Evolutionary conservation across 176 grass and related monocot species (phyloP), one percentile per base, ranked within the genome.

Genomic region (Oryza rufipogon): DNA sequence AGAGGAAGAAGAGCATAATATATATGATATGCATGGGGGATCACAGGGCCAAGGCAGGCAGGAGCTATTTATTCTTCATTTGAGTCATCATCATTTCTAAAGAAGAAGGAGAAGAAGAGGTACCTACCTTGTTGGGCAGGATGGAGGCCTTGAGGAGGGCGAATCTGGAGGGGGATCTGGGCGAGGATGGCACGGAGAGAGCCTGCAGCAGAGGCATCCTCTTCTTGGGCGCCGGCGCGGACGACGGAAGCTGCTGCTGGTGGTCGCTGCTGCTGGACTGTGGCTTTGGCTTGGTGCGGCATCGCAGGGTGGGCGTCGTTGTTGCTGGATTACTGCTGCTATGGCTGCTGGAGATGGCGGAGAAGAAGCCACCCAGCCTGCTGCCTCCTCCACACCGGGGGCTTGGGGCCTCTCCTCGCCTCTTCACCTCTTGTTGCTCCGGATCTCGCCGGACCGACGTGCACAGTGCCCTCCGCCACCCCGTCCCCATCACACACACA

Each of bases 381-480:
- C 39, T 92, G 42, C 81, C 76, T 17, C 72, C 88, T 14, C 67
- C 58, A 47, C 64, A 36, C 16, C 86, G 70, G 10, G 81, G 76
- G 20, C 82, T 84, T 20, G 91, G 68, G 69, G 74, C 41, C 52
- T 68, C 56, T 4, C 28, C 77, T 49, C 28, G 85, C 56, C 75
- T 47, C 45, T 12, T 47, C 44, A 13, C 15, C 49, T 9, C 28
- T 64, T 66, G n/a, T 71, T 64, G 11, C 54, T 84, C 81, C 12
- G 16, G 17, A 58, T 81, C 95, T 46, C 95, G 80, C 5, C 84
- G 89, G 17, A 95, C 90, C 15, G 92, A 95, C 49, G 95, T 98
- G 89, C 95, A 98, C 49, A 98, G 88, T 13, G 95, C 92, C 84
- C 95, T 93, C 86, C 92, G 89, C 95, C 95, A 98, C 73, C 96